Conservation (phyloP, 495 filamentous ascomycete genomes). For the Podospora australis region DNA sequence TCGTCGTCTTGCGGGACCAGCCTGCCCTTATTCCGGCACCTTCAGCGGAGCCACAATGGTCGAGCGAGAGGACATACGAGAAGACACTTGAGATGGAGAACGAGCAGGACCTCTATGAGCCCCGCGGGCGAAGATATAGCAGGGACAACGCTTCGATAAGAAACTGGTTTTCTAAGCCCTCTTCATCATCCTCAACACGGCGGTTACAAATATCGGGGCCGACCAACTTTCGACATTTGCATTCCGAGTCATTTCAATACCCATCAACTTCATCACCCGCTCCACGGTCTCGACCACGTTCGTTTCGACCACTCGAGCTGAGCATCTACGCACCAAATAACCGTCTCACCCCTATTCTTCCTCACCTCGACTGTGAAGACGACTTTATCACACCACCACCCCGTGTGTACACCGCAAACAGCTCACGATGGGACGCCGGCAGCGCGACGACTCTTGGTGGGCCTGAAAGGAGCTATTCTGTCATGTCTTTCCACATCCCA, state of each 20-base stretch:
- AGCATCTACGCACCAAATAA: constrained; percentile 64
- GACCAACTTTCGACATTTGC: constrained; percentile 44
- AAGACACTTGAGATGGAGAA: constrained; percentile 25
- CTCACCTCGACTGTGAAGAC: constrained; percentile 37
- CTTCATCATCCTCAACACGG: constrained; percentile 29
- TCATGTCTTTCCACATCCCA: constrained; percentile 46
- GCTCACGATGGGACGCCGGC: constrained; percentile 27
- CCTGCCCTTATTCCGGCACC: constrained; percentile 32
- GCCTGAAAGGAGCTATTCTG: constrained; percentile 41
- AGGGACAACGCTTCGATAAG: constrained; percentile 28
- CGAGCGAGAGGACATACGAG: constrained; percentile 21
- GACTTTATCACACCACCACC: constrained; percentile 37
- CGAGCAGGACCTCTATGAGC: constrained; percentile 27
- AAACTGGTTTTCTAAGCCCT: constrained; percentile 21
- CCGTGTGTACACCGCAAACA: constrained; percentile 29
- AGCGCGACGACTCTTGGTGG: constrained; percentile 24
- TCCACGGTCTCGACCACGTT: constrained; percentile 24
- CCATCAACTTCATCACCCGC: constrained; percentile 16
- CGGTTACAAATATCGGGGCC: constrained; percentile 43
- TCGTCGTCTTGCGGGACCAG: constrained; percentile 33
- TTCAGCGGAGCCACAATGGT: constrained; percentile 25
- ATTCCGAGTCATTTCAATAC: constrained; percentile 43
- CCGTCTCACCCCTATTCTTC: constrained; percentile 57
- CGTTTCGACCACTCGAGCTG: constrained; percentile 67
- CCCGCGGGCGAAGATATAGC: constrained; percentile 25